Evolutionary conservation across 768 basidiomycete species (phyloP), one percentile per base, ranked within the genome.

Genomic region (Termitomyces sp.): DNA sequence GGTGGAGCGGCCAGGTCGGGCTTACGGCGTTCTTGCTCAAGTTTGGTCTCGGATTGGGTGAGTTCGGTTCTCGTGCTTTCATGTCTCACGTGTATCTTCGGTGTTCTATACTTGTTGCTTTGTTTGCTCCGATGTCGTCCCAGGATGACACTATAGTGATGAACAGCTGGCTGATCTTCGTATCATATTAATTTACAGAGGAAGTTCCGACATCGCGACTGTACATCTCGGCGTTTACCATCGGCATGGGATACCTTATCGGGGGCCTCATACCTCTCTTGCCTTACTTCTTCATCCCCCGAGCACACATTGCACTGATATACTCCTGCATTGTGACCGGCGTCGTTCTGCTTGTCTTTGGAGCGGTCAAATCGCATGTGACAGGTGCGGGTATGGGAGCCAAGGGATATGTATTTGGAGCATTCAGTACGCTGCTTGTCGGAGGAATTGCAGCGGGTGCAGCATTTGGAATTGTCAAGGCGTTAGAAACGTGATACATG

Each of bases 21-120:
- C 70, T 98, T 39, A 95, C 96, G 0, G 85, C 94, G 2, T 99
- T 99, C 75, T 73, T 99, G 65, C 81, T 98, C 64, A 97, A 93
- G 73, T 98, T 98, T 64, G 95, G 95, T n/a, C 89, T 91, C 69
- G 93, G 94, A 18, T 68, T 97, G 52, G 90, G 90, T 91, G 66
- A 60, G 86, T 76, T 59, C 15, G 9, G 26, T 41, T 49, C 34
- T 15, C n/a, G 8, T 51, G 34, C 29, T 39, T 22, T 34, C 15
- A 34, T 33, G 33, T 31, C 20, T 41, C 44, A 44, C 22, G 33
- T 44, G 20, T 31, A 26, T 34, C 34, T 15, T 51, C 45, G n/a
- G 44, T 51, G 16, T 18, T 37, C 26, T 20, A 51, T 24, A 7
- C 24, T 9, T 18, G 26, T 52, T 41, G 51, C 51, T 52, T 39